These are phyloP conservation scores for Prototheca wickerhamii DNA, from an alignment of 163 green algal genomes.

Conservation along the genomic window DNA sequence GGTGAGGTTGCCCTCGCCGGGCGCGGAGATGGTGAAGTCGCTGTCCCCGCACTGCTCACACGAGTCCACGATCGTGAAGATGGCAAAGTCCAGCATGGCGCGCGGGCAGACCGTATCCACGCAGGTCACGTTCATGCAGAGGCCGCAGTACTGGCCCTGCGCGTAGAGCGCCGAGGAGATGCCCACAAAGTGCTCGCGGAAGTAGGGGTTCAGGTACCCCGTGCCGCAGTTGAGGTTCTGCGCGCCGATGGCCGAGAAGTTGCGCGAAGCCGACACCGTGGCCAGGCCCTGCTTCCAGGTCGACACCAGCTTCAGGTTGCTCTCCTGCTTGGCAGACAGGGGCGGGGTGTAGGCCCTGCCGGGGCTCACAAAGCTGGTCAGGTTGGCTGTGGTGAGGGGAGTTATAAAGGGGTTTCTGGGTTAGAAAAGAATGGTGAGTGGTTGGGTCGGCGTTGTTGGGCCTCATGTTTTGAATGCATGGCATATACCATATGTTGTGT, in stretches of 20 bases:
- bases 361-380: neutral
- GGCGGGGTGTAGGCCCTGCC: neutral
- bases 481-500: too few relatives aligned
- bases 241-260: neutral
- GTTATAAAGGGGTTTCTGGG: neutral
- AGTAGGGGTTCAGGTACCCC: constrained; percentile 26
- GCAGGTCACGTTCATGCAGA: constrained; percentile 23
- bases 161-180: constrained; percentile 13
- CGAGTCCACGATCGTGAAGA: constrained; percentile 26
- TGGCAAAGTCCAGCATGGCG: constrained; percentile 7
- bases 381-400: neutral
- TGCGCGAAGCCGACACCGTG: neutral
- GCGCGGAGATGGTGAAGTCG: constrained; percentile 7
- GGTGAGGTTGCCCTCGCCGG: constrained; percentile 14
- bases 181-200: constrained; percentile 16
- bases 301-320: neutral
- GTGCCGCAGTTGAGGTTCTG: constrained; percentile 19
- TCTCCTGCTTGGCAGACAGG: neutral
- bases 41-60: constrained; percentile 16
- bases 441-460: too few relatives aligned
- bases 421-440: neutral
- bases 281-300: neutral
- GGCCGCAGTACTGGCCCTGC: constrained; percentile 14
- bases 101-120: constrained; percentile 18
- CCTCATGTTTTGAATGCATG: neutral